A percentile compares a stretch with the other conserved stretches of the same genome.
These are phyloP conservation scores for Afroboletus lepidellus DNA, from an alignment of 1,284 basidiomycete species.

Conservation along the genomic window DNA sequence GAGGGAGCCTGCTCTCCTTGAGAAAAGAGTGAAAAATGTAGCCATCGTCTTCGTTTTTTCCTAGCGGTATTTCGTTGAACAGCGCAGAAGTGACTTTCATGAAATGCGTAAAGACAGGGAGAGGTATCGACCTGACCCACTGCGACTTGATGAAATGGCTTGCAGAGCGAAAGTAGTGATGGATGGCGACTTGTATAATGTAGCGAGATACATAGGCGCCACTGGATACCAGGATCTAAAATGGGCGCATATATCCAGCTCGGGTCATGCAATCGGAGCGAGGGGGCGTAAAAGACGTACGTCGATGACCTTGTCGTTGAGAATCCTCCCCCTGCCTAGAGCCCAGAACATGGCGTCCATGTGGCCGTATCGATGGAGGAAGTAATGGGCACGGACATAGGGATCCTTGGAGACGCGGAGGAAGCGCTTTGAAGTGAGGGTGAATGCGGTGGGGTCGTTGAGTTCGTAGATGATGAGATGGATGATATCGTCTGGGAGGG, in stretches of 20 bases:
- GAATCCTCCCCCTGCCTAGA: constrained; percentile 61
- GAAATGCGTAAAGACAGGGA: constrained; percentile 61
- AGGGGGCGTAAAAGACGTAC: constrained; percentile 42
- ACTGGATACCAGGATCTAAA: constrained; percentile 65
- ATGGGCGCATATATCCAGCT: constrained; percentile 24
- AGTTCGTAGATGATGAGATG: constrained; percentile 72
- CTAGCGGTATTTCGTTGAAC: constrained; percentile 63
- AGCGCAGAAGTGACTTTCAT: constrained; percentile 53
- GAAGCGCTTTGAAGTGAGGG: constrained; percentile 55
- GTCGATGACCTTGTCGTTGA: constrained; percentile 65
- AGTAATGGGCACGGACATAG: constrained; percentile 72
- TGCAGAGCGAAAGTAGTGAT: constrained; percentile 70
- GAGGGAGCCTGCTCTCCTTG: constrained; percentile 61
- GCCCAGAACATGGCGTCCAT: constrained; percentile 71
- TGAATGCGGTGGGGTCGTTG: constrained; percentile 58
- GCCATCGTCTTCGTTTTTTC: constrained; percentile 73
- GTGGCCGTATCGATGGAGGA: constrained; percentile 66
- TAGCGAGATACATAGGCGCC: constrained; percentile 76
- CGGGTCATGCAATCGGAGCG: not conserved
- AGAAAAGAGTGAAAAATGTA: constrained; percentile 59
- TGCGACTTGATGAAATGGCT: constrained; percentile 68
- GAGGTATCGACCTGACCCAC: constrained; percentile 65
- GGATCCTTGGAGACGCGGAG: constrained; percentile 65
- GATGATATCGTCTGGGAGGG: constrained; percentile 62
- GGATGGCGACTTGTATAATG: constrained; percentile 69